A percentile compares a stretch with the other conserved stretches of the same genome.
phyloP scores from a whole-genome alignment of 2,329 filamentous ascomycete genomes.

The Exophiala sp. region DNA sequence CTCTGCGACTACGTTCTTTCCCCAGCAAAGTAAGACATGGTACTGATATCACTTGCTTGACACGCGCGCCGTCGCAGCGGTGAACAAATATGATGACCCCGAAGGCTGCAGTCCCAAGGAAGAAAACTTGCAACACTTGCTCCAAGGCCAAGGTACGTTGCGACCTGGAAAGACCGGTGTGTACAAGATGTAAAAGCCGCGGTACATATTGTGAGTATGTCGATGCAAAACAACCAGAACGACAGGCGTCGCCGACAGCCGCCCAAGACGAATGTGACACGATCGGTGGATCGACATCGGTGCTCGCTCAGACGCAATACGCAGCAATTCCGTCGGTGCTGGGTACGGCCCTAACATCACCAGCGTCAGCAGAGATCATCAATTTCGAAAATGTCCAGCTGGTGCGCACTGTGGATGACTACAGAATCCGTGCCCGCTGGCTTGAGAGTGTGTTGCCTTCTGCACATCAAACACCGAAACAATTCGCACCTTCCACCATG shows the following conservation, averaged over 20 bases:
- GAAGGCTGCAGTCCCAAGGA: slow-evolving; percentile 3
- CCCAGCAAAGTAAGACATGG: no score
- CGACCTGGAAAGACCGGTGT: slow-evolving; percentile 10
- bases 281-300: no score
- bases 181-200: slow-evolving; percentile 10
- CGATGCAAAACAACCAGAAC: background rate
- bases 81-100: background rate
- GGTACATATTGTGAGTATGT: slow-evolving; percentile 4
- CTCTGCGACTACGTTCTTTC: no score
- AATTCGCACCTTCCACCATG: slow-evolving; percentile 39
- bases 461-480: slow-evolving; percentile 43
- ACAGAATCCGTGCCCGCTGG: slow-evolving; percentile 50
- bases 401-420: slow-evolving; percentile 46
- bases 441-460: slow-evolving; percentile 47
- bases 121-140: slow-evolving; percentile 13
- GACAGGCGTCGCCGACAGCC: no score
- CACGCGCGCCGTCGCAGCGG: no score
- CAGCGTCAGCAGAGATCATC: background rate
- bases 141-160: slow-evolving; percentile 17
- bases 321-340: no score
- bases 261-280: no score
- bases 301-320: no score
- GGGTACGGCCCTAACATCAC: no score
- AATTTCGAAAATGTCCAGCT: slow-evolving; percentile 29
- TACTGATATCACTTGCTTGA: no score